Evolutionary conservation across 2,329 filamentous ascomycete species (phyloP), one percentile per base, ranked within the genome.

Genomic region (Arthrobotrys iridis): DNA sequence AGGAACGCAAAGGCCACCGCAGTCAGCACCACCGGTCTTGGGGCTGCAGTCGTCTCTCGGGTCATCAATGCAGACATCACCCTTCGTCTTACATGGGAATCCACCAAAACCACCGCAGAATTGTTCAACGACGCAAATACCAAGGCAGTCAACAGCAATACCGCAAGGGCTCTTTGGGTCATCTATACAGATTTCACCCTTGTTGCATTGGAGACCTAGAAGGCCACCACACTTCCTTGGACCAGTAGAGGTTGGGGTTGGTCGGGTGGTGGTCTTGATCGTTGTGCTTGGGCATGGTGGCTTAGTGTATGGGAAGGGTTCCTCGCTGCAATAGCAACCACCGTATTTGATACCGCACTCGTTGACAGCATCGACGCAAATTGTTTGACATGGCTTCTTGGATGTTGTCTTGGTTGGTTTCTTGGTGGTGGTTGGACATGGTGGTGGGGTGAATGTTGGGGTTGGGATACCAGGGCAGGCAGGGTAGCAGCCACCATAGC

Each of bases 11-110:
- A 85, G 76, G 0, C 84, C 84, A 4, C 79, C 81, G 71, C 84
- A 85, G 77, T 85, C 84, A 1, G 80, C 80, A 0, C 83, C 83
- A 0, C 83, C 83, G 0, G 79, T 79, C 48, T 77, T 35, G 0
- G 81, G 80, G 78, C 83, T 81, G 74, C 84, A 85, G 11, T 81
- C 79, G 77, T 85, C 84, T 18, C 81, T 78, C 4, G 83, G 82
- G 76, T 84, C 82, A 79, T 85, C 84, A 35, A 83, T 78, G 72
- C 84, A 85, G 4, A 79, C 78, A 79, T 82, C 79, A 0, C 78
- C 80, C 58, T 63, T 63, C 4, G 67, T 52, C 5, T 78, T 62
- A 71, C 84, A 85, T 1, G 0, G 26, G 20, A 81, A 78, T 0
- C 80, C 83, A 0, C 80, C 81, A 55, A 85, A 81, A 0, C 84